Evolutionary conservation across 345 rosid species (phyloP).

Genomic region (Litchi chinensis): DNA sequence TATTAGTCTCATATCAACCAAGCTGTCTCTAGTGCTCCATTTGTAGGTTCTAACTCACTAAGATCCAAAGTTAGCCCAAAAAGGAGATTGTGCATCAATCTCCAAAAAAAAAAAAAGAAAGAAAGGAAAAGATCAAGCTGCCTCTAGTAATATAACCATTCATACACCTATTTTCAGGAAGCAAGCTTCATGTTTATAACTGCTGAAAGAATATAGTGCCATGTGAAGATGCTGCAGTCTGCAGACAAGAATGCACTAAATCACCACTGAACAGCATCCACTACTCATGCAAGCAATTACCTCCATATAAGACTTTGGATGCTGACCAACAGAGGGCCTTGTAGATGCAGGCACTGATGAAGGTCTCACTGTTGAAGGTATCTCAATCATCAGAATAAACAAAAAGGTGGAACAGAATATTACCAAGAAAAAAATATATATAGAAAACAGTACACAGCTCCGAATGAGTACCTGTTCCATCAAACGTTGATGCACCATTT

Average conservation of each 20-base stretch:
- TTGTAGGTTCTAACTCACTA: background rate
- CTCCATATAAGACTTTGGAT: conserved; percentile 25
- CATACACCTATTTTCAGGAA: background rate
- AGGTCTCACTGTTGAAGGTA: conserved; percentile 18
- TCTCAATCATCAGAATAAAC: background rate
- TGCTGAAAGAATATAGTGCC: background rate
- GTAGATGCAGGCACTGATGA: conserved; percentile 18
- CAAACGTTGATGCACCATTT: conserved; percentile 10
- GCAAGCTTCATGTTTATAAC: background rate
- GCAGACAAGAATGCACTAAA: background rate
- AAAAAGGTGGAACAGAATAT: background rate
- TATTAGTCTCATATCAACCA: background rate
- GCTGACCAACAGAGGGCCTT: conserved; percentile 12
- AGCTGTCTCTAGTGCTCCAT: background rate
- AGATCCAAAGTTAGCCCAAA: background rate
- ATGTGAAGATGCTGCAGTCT: conserved; percentile 4
- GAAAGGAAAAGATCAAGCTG: background rate
- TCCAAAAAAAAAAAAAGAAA: background rate
- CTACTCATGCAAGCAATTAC: conserved; percentile 6
- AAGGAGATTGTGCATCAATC: conserved; percentile 3
- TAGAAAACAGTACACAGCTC: background rate
- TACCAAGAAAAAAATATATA: background rate
- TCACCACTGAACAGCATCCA: background rate
- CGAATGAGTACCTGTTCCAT: conserved; percentile 12
- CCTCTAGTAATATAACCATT: background rate